Evolutionary conservation across 2,329 filamentous ascomycete species (phyloP), one percentile per base, ranked within the genome.

Genomic region (Scytalidium sp.): DNA sequence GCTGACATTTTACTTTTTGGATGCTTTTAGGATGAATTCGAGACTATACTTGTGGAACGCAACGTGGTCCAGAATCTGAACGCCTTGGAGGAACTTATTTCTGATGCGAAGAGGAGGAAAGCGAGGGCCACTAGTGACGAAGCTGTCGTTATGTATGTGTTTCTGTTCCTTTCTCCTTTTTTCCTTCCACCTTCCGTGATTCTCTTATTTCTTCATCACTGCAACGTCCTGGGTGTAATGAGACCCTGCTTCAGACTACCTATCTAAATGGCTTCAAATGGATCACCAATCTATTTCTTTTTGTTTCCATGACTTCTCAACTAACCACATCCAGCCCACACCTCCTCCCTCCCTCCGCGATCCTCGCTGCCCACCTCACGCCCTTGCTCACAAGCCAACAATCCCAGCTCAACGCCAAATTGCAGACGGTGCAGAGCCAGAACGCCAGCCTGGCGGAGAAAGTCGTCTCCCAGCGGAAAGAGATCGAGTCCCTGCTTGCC

Each of bases 1-100:
- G n/a, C n/a, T n/a, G n/a, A n/a, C n/a, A n/a, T n/a, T n/a, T n/a
- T n/a, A n/a, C n/a, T n/a, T n/a, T n/a, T n/a, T n/a, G n/a, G n/a
- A n/a, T n/a, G n/a, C n/a, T n/a, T n/a, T 29, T 53, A 78, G 70
- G 74, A 72, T 60, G 81, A 85, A 63, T 85, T 85, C 61, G 75
- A 77, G 19, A 70, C 67, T 17, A 80, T 85, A 50, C 62, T 83
- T 51, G 59, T 68, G 17, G 68, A 71, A 51, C 67, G 81, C 51
- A 69, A 73, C 41, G 81, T 84, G 11, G 74, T 85, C 2, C 68
- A 70, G 36, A 75, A 75, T 52, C 70, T 85, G 9, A 85, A 85
- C 62, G 75, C 79, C 62, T 72, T 85, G 6, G 82, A 85, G 60
- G 67, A 57, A 21, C 70, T 85, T 13, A 72, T 82, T 45, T 69